Conservation (phyloP, 2,329 filamentous ascomycete genomes). For the Exophiala spinifera region DNA sequence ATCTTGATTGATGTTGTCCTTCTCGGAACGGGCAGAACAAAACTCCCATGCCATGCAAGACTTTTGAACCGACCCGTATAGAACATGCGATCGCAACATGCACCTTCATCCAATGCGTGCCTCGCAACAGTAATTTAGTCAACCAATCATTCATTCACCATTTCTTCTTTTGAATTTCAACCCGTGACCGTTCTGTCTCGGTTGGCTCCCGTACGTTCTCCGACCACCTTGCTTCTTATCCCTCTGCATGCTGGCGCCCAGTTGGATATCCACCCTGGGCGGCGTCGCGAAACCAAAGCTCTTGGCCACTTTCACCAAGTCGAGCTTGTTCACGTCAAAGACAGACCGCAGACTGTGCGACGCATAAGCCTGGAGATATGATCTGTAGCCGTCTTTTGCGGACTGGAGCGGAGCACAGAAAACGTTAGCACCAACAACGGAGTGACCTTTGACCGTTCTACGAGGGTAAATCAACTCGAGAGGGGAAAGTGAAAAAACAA, state of each 20-base stretch:
- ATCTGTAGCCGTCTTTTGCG: constrained; percentile 72
- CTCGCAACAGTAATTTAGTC: too few relatives aligned
- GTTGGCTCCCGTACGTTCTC: constrained; percentile 75
- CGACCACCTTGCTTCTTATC: constrained; percentile 68
- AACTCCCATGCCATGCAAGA: too few relatives aligned
- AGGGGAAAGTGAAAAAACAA: too few relatives aligned
- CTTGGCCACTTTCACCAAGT: constrained; percentile 80
- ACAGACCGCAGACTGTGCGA: constrained; percentile 79
- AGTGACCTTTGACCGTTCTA: too few relatives aligned
- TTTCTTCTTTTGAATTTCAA: constrained; percentile 53
- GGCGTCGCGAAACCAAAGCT: constrained; percentile 76
- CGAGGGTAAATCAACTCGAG: too few relatives aligned
- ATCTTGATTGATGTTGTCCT: too few relatives aligned
- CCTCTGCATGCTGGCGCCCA: constrained; percentile 71
- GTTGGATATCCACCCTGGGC: constrained; percentile 72
- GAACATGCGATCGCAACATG: not conserved
- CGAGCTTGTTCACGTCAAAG: constrained; percentile 78
- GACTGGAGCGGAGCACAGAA: constrained; percentile 39
- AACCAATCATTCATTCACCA: constrained; percentile 31
- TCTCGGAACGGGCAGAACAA: too few relatives aligned
- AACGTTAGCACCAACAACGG: not conserved
- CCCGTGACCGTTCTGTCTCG: constrained; percentile 52
- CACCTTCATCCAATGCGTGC: too few relatives aligned
- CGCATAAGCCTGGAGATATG: constrained; percentile 92
- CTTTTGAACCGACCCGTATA: too few relatives aligned